phyloP scores from a whole-genome alignment of 2,329 filamentous ascomycete genomes.

The Aspergillus latus region DNA sequence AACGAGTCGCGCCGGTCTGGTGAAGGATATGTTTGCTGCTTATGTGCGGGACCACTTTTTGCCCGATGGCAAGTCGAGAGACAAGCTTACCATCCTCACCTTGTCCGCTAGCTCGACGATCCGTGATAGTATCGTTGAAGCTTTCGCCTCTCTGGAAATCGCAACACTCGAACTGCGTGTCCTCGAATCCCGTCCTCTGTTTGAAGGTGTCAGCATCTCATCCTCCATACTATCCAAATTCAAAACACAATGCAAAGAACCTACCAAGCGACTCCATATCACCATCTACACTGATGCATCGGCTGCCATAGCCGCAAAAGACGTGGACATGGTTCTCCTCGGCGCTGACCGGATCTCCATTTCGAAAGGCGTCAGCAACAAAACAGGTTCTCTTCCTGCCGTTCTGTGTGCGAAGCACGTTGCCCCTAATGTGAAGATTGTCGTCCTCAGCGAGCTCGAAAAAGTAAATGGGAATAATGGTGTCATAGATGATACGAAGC shows the following conservation, averaged over 20 bases:
- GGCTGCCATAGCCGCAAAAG: slow-evolving; percentile 53
- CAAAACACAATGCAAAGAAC: slow-evolving; percentile 21
- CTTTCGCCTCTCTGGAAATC: slow-evolving; percentile 37
- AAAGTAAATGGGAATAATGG: slow-evolving; percentile 57
- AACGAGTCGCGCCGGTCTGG: slow-evolving; percentile 22
- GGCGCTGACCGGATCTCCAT: slow-evolving; percentile 64
- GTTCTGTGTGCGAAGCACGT: slow-evolving; percentile 56
- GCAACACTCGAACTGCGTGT: slow-evolving; percentile 55
- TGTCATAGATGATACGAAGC: slow-evolving; percentile 48
- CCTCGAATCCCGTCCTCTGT: slow-evolving; percentile 66
- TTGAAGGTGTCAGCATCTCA: slow-evolving; percentile 62
- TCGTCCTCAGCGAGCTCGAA: slow-evolving; percentile 60
- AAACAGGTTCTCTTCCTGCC: slow-evolving; percentile 62
- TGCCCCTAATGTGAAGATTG: slow-evolving; percentile 48
- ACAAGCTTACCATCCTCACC: slow-evolving; percentile 55
- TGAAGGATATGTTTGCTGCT: slow-evolving; percentile 26
- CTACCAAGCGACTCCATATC: slow-evolving; percentile 38
- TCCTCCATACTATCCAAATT: slow-evolving; percentile 34
- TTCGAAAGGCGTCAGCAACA: slow-evolving; percentile 63
- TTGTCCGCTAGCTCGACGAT: slow-evolving; percentile 66
- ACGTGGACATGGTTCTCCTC: slow-evolving; percentile 60
- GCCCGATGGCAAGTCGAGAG: not conserved
- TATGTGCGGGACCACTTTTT: slow-evolving; percentile 27
- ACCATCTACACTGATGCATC: slow-evolving; percentile 62
- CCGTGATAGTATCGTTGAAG: slow-evolving; percentile 48